Conservation (phyloP, 805 yeast species). For the Candida alai region DNA sequence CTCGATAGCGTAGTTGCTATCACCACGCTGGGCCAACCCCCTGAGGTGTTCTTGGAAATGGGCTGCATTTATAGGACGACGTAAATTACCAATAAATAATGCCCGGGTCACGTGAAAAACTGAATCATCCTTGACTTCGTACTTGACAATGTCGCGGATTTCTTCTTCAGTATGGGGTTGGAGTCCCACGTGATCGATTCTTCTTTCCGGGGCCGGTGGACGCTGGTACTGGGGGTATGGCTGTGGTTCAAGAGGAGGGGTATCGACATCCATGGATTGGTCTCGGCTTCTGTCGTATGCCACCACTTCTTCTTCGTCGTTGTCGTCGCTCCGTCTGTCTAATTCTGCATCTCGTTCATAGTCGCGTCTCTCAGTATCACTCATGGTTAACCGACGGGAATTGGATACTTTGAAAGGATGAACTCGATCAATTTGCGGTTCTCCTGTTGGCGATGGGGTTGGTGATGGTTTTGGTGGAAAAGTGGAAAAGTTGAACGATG, state of each 20-base stretch:
- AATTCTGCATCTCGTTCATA: conserved; percentile 8
- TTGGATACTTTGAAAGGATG: too few relatives aligned
- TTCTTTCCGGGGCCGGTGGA: conserved; percentile 3
- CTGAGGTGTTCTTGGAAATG: conserved; percentile 35
- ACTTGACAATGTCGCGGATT: conserved; percentile 25
- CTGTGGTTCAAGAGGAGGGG: conserved; percentile 10
- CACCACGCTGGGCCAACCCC: conserved; percentile 21
- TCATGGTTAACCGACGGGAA: too few relatives aligned
- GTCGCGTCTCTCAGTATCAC: conserved; percentile 14
- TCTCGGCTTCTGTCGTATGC: neutral
- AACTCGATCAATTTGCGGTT: too few relatives aligned
- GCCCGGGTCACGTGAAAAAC: conserved; percentile 40
- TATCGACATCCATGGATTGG: neutral
- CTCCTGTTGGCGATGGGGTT: too few relatives aligned
- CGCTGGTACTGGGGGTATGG: conserved; percentile 7
- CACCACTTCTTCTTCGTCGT: too few relatives aligned
- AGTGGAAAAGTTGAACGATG: too few relatives aligned
- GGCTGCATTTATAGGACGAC: conserved; percentile 34
- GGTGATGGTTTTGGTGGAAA: too few relatives aligned
- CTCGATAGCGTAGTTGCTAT: conserved; percentile 24
- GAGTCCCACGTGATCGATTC: conserved; percentile 8
- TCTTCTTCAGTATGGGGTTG: conserved; percentile 6
- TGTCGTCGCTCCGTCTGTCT: too few relatives aligned
- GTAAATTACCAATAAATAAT: conserved; percentile 41
- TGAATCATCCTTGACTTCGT: conserved; percentile 28